phyloP scores from a whole-genome alignment of 176 grass and related monocot genomes.

The Avena atlantica region DNA sequence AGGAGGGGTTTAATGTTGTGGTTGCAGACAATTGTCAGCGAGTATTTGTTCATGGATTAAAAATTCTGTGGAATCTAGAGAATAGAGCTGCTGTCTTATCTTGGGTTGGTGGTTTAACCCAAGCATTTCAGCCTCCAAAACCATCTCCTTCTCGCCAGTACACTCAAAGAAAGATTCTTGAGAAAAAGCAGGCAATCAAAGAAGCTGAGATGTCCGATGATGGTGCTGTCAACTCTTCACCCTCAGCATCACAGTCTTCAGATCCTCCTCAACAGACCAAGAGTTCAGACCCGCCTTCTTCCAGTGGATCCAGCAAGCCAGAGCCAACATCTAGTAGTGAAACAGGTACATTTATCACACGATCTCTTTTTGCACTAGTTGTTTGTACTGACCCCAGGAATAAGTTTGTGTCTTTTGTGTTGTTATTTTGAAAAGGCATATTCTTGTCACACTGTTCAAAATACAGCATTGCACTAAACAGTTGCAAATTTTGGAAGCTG shows the following conservation, averaged over 20 bases:
- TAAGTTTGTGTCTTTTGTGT: constrained; percentile 28
- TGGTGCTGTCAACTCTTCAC: constrained; percentile 46
- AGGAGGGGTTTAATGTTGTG: constrained; percentile 92
- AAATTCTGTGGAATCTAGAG: constrained; percentile 91
- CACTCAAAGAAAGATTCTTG: constrained; percentile 79
- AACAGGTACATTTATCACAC: constrained; percentile 53
- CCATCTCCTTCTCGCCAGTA: constrained; percentile 88
- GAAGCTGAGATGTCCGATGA: constrained; percentile 62
- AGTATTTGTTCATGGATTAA: constrained; percentile 94
- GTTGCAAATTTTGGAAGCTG: background rate
- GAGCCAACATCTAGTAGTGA: constrained; percentile 58
- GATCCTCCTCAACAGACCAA: constrained; percentile 60
- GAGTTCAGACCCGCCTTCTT: constrained; percentile 60
- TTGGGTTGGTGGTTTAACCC: constrained; percentile 79
- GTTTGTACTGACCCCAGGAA: constrained; percentile 2
- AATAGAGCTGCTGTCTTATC: constrained; percentile 77
- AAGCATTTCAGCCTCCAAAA: constrained; percentile 89
- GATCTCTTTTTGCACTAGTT: constrained; percentile 24
- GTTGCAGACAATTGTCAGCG: constrained; percentile 97
- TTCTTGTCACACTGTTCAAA: constrained; percentile 33
- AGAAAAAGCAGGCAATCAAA: constrained; percentile 65
- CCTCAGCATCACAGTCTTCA: constrained; percentile 50
- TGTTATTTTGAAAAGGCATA: constrained; percentile 30
- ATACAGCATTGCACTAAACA: constrained; percentile 33
- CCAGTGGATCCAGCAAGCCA: constrained; percentile 54